Evolutionary conservation across 495 filamentous ascomycete genomes (phyloP).

Genomic region (Tuber microsphaerosporum): DNA sequence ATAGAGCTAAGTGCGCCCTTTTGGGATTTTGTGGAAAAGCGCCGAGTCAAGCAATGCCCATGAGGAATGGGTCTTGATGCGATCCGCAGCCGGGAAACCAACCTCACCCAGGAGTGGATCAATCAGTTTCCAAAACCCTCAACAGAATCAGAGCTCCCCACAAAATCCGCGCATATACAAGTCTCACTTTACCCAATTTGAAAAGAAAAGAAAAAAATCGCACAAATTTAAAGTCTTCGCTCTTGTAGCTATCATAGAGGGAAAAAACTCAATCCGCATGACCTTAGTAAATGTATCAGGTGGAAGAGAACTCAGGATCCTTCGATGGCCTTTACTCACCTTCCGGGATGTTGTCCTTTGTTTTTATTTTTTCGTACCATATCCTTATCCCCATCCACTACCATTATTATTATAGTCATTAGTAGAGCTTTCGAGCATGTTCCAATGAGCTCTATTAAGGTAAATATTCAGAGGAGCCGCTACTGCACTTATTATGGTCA

Average conservation of each 20-base stretch:
- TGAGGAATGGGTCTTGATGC: not conserved
- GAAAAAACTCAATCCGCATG: not conserved
- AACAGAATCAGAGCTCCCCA: not conserved
- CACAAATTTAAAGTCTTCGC: not conserved
- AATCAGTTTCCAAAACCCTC: not conserved
- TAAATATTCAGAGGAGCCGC: not conserved
- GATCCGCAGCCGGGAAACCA: not conserved
- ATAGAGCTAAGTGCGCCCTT: not conserved
- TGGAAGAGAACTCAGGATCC: not conserved
- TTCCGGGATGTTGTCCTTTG: not conserved
- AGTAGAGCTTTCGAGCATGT: not conserved
- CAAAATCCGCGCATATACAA: not conserved
- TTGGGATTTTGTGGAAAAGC: not conserved
- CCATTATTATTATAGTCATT: not conserved
- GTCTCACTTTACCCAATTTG: not conserved
- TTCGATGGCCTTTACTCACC: no score
- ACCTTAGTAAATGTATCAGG: not conserved
- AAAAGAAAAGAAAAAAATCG: not conserved
- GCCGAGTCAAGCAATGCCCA: not conserved
- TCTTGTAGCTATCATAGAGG: no score
- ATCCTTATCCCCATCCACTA: not conserved
- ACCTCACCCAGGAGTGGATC: no score
- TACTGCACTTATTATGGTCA: not conserved
- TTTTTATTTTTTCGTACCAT: not conserved
- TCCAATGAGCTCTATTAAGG: not conserved